Conservation (phyloP, 2,329 filamentous ascomycete genomes). For the Sphaerulina vaccinii region DNA sequence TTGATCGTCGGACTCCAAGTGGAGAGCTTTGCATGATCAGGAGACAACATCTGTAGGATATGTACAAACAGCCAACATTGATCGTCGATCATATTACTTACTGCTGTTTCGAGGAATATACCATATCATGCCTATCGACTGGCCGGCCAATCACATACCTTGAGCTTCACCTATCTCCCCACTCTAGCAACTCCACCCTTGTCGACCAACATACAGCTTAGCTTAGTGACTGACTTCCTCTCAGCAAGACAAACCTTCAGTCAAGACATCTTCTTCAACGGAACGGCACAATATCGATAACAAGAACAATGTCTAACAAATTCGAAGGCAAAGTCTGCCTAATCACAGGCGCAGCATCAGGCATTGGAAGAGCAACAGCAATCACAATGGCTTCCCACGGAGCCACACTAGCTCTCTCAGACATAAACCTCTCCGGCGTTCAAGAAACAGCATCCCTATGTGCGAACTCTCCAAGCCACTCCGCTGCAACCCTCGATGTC, state of each 20-base stretch:
- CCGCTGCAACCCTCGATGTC: constrained; percentile 34
- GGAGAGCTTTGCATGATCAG: too few relatives aligned
- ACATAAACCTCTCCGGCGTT: constrained; percentile 39
- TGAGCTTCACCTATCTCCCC: not conserved
- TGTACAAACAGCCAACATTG: too few relatives aligned
- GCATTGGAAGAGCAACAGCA: constrained; percentile 46
- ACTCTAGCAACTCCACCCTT: not conserved
- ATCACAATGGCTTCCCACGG: constrained; percentile 46
- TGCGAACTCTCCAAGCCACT: constrained; percentile 1
- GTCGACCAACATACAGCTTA: not conserved
- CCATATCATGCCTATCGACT: not conserved
- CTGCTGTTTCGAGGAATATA: not conserved
- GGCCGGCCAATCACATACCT: not conserved
- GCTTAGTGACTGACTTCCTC: not conserved
- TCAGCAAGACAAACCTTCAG: not conserved
- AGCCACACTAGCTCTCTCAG: constrained; percentile 44
- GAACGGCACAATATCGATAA: not conserved
- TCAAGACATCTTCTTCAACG: not conserved
- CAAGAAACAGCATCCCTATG: constrained; percentile 29
- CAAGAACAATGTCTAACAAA: constrained; percentile 6
- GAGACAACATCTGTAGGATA: too few relatives aligned
- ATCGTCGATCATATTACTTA: too few relatives aligned
- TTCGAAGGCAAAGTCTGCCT: constrained; percentile 32
- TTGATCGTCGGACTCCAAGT: too few relatives aligned
- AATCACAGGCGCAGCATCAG: constrained; percentile 37